These are phyloP conservation scores for Neolentinus lepideus DNA, from an alignment of 1,284 basidiomycete species.

Conservation along the genomic window DNA sequence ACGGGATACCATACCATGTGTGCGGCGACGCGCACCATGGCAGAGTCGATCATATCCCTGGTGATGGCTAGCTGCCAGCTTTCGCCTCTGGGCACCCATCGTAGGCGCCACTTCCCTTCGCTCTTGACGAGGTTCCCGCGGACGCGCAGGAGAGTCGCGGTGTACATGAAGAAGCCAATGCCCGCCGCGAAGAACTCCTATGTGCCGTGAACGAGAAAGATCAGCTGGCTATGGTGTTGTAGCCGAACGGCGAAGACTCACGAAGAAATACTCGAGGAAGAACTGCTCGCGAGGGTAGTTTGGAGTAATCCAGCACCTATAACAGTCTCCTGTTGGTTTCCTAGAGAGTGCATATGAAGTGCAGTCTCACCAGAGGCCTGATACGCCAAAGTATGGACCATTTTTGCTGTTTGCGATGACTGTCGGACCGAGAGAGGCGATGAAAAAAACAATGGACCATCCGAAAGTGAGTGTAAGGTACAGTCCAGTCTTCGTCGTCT, in stretches of 20 bases:
- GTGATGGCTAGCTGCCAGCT: constrained; percentile 23
- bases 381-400: constrained; percentile 36
- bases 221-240: too few species aligned
- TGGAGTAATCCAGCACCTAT: constrained; percentile 42
- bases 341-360: background rate
- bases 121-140: constrained; percentile 28
- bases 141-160: constrained; percentile 27
- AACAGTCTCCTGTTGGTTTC: background rate
- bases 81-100: constrained; percentile 23
- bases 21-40: constrained; percentile 23
- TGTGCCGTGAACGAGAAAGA: too few species aligned
- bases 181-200: constrained; percentile 28
- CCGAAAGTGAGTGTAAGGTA: constrained; percentile 23
- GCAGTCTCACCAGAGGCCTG: constrained; percentile 30
- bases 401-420: constrained; percentile 23
- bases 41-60: constrained; percentile 27
- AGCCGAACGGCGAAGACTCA: constrained; percentile 22
- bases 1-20: constrained; percentile 26
- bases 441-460: constrained; percentile 25
- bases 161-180: constrained; percentile 28
- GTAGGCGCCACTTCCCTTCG: constrained; percentile 24
- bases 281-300: constrained; percentile 32
- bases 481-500: constrained; percentile 15
- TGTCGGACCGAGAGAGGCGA: constrained; percentile 29
- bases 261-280: constrained; percentile 41